Evolutionary conservation across 768 basidiomycete species (phyloP).

Genomic region (Suillus plorans): DNA sequence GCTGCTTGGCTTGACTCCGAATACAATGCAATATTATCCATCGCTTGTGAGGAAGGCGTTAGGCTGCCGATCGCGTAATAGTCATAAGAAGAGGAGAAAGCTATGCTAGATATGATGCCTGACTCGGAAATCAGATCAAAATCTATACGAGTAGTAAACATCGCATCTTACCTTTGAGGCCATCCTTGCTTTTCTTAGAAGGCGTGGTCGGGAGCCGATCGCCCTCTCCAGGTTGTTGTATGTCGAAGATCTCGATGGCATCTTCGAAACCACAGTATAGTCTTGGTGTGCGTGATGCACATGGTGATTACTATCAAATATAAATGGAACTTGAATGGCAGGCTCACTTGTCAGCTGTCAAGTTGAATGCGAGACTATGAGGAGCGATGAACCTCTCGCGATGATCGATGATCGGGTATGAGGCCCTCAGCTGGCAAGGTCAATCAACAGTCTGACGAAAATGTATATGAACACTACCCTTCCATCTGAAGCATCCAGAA

Average conservation of each 20-base stretch:
- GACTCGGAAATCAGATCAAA: not conserved
- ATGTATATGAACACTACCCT: constrained; percentile 44
- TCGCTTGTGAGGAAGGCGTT: constrained; percentile 40
- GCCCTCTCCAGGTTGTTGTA: constrained; percentile 72
- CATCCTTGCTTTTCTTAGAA: constrained; percentile 76
- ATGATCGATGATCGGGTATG: constrained; percentile 91
- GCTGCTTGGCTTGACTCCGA: constrained; percentile 57
- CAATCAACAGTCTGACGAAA: not conserved
- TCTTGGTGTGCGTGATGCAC: constrained; percentile 36
- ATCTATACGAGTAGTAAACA: constrained; percentile 5
- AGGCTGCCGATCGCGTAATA: constrained; percentile 83
- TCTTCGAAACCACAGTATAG: constrained; percentile 87
- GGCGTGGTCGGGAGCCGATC: constrained; percentile 68
- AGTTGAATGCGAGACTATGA: constrained; percentile 78
- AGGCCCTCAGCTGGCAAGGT: constrained; percentile 71
- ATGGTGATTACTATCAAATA: not conserved
- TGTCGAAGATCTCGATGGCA: constrained; percentile 84
- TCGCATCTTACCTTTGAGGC: constrained; percentile 71
- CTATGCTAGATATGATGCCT: constrained; percentile 87
- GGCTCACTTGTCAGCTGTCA: constrained; percentile 60
- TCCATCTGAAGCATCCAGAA: constrained; percentile 78
- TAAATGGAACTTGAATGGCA: not conserved
- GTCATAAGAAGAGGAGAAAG: constrained; percentile 67
- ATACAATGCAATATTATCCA: constrained; percentile 65
- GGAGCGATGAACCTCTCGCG: constrained; percentile 90